Evolutionary conservation across 1,284 basidiomycete genomes (phyloP).

Genomic region (Ustilago cynodontis): DNA sequence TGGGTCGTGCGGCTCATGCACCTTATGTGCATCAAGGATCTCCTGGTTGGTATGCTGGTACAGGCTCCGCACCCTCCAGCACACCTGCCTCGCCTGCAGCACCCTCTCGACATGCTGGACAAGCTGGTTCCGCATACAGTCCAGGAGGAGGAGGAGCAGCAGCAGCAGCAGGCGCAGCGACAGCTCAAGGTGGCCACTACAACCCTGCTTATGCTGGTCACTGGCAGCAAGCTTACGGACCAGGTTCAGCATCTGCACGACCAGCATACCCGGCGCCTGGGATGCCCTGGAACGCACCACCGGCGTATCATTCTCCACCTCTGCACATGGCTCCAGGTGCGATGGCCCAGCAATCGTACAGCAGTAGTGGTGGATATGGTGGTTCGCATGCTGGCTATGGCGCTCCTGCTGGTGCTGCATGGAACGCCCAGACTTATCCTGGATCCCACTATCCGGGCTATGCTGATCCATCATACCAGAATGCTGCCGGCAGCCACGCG

Average conservation of each 20-base stretch:
- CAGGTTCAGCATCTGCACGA: constrained; percentile 10
- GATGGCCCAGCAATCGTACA: constrained; percentile 9
- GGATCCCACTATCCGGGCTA: constrained; percentile 42
- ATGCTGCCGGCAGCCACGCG: constrained; percentile 3
- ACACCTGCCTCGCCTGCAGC: constrained; percentile 31
- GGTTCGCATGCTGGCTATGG: constrained; percentile 16
- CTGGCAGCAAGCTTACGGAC: constrained; percentile 39
- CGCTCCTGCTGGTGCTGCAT: constrained; percentile 10
- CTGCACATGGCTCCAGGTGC: constrained; percentile 27
- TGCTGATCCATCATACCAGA: background rate
- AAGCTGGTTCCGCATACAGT: constrained; percentile 15
- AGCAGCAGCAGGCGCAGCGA: constrained; percentile 5
- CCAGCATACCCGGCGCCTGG: constrained; percentile 8
- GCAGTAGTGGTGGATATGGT: constrained; percentile 19
- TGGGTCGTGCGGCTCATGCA: constrained; percentile 4
- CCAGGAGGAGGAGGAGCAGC: constrained; percentile 19
- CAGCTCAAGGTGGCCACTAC: constrained; percentile 35
- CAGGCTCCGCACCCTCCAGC: constrained; percentile 20
- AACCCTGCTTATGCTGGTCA: constrained; percentile 42
- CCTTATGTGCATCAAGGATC: constrained; percentile 24
- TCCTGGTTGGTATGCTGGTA: constrained; percentile 20
- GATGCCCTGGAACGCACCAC: constrained; percentile 21
- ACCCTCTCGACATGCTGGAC: constrained; percentile 5
- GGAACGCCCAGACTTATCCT: constrained; percentile 24
- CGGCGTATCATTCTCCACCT: constrained; percentile 23